phyloP scores from a whole-genome alignment of 2,329 filamentous ascomycete species.

The Scytalidium sp. region DNA sequence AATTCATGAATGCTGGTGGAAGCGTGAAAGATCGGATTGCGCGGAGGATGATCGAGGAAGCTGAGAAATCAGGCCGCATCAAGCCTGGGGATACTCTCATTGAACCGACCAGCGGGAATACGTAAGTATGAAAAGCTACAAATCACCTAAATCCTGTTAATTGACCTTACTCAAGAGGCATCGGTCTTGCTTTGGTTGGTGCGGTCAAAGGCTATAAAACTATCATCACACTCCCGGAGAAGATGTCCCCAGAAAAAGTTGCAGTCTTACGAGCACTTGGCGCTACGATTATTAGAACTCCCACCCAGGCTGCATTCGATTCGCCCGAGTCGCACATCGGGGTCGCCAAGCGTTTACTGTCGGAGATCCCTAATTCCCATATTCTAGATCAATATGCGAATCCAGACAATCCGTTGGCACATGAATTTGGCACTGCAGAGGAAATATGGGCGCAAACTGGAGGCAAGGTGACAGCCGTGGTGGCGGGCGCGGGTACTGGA shows the following conservation, averaged over 20 bases:
- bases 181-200: slow-evolving; percentile 88
- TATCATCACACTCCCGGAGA: slow-evolving; percentile 97
- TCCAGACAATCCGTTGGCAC: slow-evolving; percentile 84
- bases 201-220: slow-evolving; percentile 98
- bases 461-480: slow-evolving; percentile 76
- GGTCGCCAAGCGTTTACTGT: slow-evolving; percentile 83
- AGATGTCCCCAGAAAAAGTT: slow-evolving; percentile 99
- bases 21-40: slow-evolving; percentile 96
- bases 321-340: slow-evolving; percentile 95
- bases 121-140: slow-evolving; percentile 39
- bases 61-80: slow-evolving; percentile 86
- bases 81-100: slow-evolving; percentile 97
- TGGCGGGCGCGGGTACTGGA: slow-evolving; percentile 92
- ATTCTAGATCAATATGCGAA: slow-evolving; percentile 98
- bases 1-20: slow-evolving; percentile 91
- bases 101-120: slow-evolving; percentile 97
- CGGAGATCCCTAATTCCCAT: slow-evolving; percentile 95
- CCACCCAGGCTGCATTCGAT: slow-evolving; percentile 93
- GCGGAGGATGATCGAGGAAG: slow-evolving; percentile 94
- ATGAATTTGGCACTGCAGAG: slow-evolving; percentile 91
- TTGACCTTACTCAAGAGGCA: slow-evolving; percentile 55
- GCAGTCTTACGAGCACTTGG: slow-evolving; percentile 90
- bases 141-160: not conserved
- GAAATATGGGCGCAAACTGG: slow-evolving; percentile 93
- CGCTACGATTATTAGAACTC: slow-evolving; percentile 95